phyloP scores from a whole-genome alignment of 768 basidiomycete genomes.

The Boletus vinaceobasis region DNA sequence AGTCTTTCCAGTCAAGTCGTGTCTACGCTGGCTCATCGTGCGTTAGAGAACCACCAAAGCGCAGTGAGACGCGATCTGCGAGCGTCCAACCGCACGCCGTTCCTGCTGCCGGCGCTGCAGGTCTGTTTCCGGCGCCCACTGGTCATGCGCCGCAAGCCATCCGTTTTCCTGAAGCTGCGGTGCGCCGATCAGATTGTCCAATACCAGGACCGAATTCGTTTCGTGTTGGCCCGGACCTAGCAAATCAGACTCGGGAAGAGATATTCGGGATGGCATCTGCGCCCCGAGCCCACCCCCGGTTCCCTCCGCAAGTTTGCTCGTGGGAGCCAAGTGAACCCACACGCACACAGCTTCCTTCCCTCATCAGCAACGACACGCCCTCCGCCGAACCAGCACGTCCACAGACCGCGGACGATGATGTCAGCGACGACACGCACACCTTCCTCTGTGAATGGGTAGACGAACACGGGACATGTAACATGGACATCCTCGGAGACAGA shows the following conservation, averaged over 20 bases:
- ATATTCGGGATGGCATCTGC: background rate
- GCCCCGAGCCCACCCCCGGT: background rate
- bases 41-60: too few relatives aligned
- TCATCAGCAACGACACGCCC: background rate
- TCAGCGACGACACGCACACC: conserved; percentile 1
- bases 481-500: conserved; percentile 14
- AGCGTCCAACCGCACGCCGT: background rate
- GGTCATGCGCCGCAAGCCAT: background rate
- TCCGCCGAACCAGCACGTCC: background rate
- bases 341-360: background rate
- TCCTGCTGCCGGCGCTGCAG: background rate
- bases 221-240: background rate
- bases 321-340: background rate
- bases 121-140: background rate
- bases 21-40: too few relatives aligned
- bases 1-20: too few relatives aligned
- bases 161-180: background rate
- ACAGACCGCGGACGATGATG: conserved; percentile 1
- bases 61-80: too few relatives aligned
- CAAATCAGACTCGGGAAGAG: conserved; percentile 10
- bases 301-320: background rate
- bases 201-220: background rate
- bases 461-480: conserved; percentile 19
- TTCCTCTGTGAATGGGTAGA: conserved; percentile 24
- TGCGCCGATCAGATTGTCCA: background rate